Evolutionary conservation across 2,329 filamentous ascomycete genomes (phyloP), one percentile per base, ranked within the genome.

Genomic region (Neofusicoccum ribis): DNA sequence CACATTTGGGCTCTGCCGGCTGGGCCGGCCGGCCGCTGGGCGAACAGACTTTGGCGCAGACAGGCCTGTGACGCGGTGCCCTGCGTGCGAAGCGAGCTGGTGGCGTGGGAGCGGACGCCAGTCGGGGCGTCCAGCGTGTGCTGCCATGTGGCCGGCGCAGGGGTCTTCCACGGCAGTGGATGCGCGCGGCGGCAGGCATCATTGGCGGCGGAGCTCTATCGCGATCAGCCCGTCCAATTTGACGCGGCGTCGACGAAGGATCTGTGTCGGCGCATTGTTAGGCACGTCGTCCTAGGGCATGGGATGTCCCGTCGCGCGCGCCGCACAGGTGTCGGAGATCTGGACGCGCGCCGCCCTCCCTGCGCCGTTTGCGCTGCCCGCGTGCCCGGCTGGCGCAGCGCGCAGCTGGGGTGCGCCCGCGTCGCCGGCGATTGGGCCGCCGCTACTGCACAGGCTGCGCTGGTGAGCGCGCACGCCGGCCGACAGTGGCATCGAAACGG

Each of bases 101-200:
- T 44, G 56, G 41, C 41, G 54, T 59, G 54, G 54, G 54, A 44
- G 54, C 54, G 41, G 49, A 27, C 49, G 49, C 49, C 49, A 51
- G 31, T 36, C 49, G 31, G 49, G 49, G 54, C 39, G 56, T 60
- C 56, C 56, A 47, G 56, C 43, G 9, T 20, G 56, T 37, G 56
- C 56, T 49, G 56, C 56, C 56, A 60, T 60, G 56, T 60, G 56
- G 56, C 56, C 56, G 54, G 41, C 43, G 56, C 56, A 60, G 56
- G 56, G 56, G 56, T 60, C 43, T 60, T 31, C 56, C 56, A 60
- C 43, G 56, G 56, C 56, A 23, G 56, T 60, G 56, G 56, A 60
- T 59, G 54, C 41, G 47, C 15, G 39, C 54, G n/a, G 37, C 54
- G 41, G 54, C 54, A 59, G 54, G 54, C 27, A 31, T 31, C 54